Evolutionary conservation across 1,284 basidiomycete species (phyloP).

Genomic region (Trichosporon coremiiforme): DNA sequence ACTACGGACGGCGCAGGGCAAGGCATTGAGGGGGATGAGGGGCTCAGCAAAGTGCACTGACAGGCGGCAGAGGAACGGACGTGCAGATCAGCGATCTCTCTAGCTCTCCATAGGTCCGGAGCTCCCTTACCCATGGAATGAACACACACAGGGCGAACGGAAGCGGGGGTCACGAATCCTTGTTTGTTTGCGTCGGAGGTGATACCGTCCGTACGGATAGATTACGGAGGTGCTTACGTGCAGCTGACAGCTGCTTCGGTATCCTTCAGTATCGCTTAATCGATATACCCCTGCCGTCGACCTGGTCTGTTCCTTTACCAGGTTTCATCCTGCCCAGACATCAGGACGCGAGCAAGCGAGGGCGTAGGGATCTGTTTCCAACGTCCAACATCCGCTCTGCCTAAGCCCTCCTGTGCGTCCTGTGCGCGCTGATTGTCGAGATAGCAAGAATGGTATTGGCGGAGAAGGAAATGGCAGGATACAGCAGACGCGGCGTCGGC

Average conservation of each 20-base stretch:
- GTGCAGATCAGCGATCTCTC: constrained; percentile 2
- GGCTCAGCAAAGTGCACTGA: constrained; percentile 6
- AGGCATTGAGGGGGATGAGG: background rate
- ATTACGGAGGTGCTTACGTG: background rate
- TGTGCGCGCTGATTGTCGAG: background rate
- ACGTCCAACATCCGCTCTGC: background rate
- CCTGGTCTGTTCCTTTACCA: background rate
- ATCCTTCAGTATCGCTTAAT: background rate
- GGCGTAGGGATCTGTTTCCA: background rate
- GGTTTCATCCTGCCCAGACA: background rate
- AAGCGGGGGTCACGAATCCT: background rate
- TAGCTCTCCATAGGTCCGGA: background rate
- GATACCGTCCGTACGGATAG: background rate
- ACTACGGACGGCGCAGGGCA: background rate
- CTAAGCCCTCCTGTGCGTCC: background rate
- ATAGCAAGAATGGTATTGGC: background rate
- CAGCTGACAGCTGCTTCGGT: constrained; percentile 3
- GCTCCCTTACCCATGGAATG: background rate
- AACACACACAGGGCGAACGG: background rate
- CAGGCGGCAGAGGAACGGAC: background rate
- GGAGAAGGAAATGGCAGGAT: background rate
- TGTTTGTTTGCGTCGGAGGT: background rate
- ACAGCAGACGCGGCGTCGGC: background rate
- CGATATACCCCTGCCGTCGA: background rate
- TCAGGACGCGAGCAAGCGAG: background rate